Conservation (phyloP, 345 rosid genomes). For the Combretum micranthum region DNA sequence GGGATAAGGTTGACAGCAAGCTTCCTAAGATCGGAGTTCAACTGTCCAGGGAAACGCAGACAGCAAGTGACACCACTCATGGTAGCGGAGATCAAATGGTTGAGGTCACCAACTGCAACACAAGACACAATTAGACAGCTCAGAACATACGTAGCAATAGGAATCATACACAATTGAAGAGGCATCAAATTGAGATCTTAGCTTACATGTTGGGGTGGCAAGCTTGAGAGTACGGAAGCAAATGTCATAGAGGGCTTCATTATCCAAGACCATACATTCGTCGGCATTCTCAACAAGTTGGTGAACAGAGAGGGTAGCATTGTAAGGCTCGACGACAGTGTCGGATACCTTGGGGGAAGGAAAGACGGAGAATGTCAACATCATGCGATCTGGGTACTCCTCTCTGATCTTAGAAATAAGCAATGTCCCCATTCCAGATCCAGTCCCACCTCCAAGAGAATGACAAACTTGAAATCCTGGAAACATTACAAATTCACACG, state of each 20-base stretch:
- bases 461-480: constrained; percentile 18
- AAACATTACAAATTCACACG: not conserved
- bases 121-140: not conserved
- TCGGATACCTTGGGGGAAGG: constrained; percentile 18
- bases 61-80: constrained; percentile 18
- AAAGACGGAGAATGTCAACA: constrained; percentile 14
- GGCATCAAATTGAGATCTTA: not conserved
- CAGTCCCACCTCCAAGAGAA: constrained; percentile 14
- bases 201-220: constrained; percentile 16
- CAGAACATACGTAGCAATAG: not conserved
- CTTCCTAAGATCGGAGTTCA: constrained; percentile 14
- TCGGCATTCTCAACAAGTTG: constrained; percentile 18
- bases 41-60: constrained; percentile 17
- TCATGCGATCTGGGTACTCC: constrained; percentile 19
- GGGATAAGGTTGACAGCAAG: constrained; percentile 14
- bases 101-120: constrained; percentile 12
- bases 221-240: constrained; percentile 16
- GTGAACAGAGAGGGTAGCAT: constrained; percentile 16
- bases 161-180: too few species aligned
- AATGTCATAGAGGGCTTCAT: constrained; percentile 14
- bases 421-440: constrained; percentile 16
- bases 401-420: constrained; percentile 17
- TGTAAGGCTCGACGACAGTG: constrained; percentile 10
- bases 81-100: constrained; percentile 16
- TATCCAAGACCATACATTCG: constrained; percentile 16